Conservation (phyloP, 1,139 yeast species). For the Geotrichum reessii region DNA sequence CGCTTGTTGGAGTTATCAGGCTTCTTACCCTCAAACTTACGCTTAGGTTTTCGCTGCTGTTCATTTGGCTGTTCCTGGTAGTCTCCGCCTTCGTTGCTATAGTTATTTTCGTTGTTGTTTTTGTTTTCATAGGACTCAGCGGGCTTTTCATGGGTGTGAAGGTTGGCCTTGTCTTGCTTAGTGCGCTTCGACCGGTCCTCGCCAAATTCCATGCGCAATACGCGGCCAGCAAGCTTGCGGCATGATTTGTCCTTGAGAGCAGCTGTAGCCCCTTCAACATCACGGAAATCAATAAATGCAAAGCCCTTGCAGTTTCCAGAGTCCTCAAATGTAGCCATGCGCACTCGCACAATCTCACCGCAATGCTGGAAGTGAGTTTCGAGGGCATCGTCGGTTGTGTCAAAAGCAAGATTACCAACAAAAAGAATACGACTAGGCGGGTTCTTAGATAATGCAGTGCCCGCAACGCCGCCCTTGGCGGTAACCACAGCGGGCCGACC, state of each 20-base stretch:
- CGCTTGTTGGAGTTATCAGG: slow-evolving; percentile 38
- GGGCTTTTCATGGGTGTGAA: slow-evolving; percentile 19
- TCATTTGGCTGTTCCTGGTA: slow-evolving; percentile 5
- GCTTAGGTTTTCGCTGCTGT: slow-evolving; percentile 16
- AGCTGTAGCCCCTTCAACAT: slow-evolving; percentile 71
- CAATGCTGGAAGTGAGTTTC: slow-evolving; percentile 70
- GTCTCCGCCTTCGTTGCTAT: neutral
- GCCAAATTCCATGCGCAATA: slow-evolving; percentile 83
- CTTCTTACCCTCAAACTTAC: slow-evolving; percentile 28
- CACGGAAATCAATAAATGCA: slow-evolving; percentile 82
- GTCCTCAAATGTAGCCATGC: slow-evolving; percentile 98
- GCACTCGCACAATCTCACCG: slow-evolving; percentile 72
- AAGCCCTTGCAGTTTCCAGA: slow-evolving; percentile 95
- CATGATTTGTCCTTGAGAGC: slow-evolving; percentile 74
- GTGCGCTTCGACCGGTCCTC: slow-evolving; percentile 86
- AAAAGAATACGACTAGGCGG: slow-evolving; percentile 87
- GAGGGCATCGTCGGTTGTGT: slow-evolving; percentile 76
- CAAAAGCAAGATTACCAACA: slow-evolving; percentile 90
- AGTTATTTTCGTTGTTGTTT: neutral
- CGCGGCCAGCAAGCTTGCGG: slow-evolving; percentile 63
- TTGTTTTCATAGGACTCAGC: neutral
- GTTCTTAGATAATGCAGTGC: slow-evolving; percentile 38
- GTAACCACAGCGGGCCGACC: slow-evolving; percentile 72
- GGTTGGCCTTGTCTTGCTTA: slow-evolving; percentile 41
- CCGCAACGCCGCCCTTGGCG: slow-evolving; percentile 17